Base-by-base conservation (phyloP, 495 filamentous ascomycete genomes). In the Lophium mytilinum region DNA sequence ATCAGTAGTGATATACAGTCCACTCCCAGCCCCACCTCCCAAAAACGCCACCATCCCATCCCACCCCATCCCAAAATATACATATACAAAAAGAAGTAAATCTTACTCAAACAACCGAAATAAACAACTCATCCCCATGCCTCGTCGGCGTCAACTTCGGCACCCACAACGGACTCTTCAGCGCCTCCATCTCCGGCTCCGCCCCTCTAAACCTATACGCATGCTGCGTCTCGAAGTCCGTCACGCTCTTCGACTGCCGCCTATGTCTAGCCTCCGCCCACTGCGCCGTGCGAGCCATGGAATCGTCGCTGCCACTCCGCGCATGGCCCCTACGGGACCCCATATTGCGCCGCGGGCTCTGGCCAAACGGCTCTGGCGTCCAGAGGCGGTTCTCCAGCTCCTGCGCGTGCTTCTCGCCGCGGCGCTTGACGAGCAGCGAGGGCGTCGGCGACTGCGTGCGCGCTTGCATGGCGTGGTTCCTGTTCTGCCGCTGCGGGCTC, bases 131-230 rank as follows among this genome's bases (percentile, higher is more conserved):
- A 10, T 73, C 68, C 6, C 70, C 70, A 14, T 61, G 49, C 17
- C 65, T 48, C 24, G 55, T 65, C n/a, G 70, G 70, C n/a, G 70
- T 73, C 34, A 73, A 40, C 24, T 64, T 64, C 9, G 70, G 69
- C 33, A 66, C 66, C 70, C 69, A 71, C 9, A 57, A 43, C 35
- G 67, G 67, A 57, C 65, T 69, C 55, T 58, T 66, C 55, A 69
- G 18, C 42, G 43, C 49, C 30, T 50, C 50, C 19, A 54, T 35
- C n/a, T 52, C 59, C 1, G 43, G n/a, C 19, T 14, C 17, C 9
- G 56, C 35, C 18, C 34, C 42, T 37, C 24, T 39, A n/a, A 19
- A 19, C 33, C 19, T 36, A 11, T 42, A 41, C 42, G 56, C 12
- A 9, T 41, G 9, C 45, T 48, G 17, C 45, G 33, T 48, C 15